phyloP scores from a whole-genome alignment of 2,329 filamentous ascomycete species.

The Cladosporium sp. region DNA sequence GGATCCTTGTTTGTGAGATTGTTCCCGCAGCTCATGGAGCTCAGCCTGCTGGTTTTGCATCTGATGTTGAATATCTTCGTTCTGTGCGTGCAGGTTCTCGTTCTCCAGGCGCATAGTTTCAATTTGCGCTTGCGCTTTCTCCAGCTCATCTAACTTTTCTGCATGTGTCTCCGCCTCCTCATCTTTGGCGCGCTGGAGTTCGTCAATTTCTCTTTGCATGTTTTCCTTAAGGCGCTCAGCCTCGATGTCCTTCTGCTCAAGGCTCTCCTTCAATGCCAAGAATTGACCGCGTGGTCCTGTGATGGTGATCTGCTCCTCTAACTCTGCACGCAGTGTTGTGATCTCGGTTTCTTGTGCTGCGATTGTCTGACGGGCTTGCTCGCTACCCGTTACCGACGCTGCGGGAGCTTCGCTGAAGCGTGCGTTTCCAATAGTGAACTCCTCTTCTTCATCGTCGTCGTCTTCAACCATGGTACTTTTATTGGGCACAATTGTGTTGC shows the following conservation, averaged over 20 bases:
- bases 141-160: constrained; percentile 22
- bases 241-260: constrained; percentile 37
- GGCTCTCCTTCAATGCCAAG: constrained; percentile 60
- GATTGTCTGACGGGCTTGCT: constrained; percentile 63
- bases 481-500: constrained; percentile 93
- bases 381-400: constrained; percentile 17
- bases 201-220: constrained; percentile 73
- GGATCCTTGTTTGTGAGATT: constrained; percentile 7
- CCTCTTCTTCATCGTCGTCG: constrained; percentile 62
- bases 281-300: constrained; percentile 24
- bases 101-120: constrained; percentile 12
- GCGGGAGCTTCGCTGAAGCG: constrained; percentile 4
- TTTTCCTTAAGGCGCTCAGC: constrained; percentile 69
- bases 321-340: constrained; percentile 28
- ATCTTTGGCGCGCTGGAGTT: constrained; percentile 50
- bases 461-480: constrained; percentile 98
- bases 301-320: constrained; percentile 8
- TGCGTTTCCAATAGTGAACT: neutral
- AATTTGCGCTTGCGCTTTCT: constrained; percentile 19
- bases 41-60: constrained; percentile 15
- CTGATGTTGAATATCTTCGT: constrained; percentile 14
- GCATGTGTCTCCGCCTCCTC: constrained; percentile 22
- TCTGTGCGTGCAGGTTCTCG: constrained; percentile 10
- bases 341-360: constrained; percentile 79
- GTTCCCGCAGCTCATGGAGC: constrained; percentile 38